Base-by-base conservation (phyloP, 2,329 filamentous ascomycete genomes). In the Ilyonectria robusta region DNA sequence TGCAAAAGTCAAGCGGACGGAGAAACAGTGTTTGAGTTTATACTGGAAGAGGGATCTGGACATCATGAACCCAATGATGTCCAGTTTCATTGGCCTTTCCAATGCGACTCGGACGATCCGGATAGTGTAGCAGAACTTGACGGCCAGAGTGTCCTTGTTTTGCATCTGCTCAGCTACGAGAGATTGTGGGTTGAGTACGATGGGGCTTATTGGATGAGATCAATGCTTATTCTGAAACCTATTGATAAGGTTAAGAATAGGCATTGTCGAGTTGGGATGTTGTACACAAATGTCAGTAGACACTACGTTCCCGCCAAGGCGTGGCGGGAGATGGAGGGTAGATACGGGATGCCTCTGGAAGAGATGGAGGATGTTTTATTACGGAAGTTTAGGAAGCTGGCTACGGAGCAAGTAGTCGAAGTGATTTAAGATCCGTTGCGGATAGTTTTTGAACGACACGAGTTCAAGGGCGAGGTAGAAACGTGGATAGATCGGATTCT, bases 141-240 rank as follows among this genome's bases (percentile, higher is more conserved):
- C 3, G 54, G 53, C 5, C 55, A 23, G 35, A 21, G 11, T 3
- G 21, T 40, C 21, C 5, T 59, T 1, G 31, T 63, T 7, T 1
- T 59, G n/a, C 60, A 63, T 9, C 9, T 63, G 0, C 60, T 63
- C 0, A 63, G 53, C 15, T 63, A 63, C 6, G 53, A 59, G 35
- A 58, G 46, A 31, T n/a, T 63, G 0, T 44, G 57, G 15, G 15
- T 26, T 1, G 44, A 33, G 8, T 63, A 63, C 48, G 60, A 63
- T 8, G 60, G 60, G 8, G 53, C 60, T n/a, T 46, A 48, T 2
- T 63, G 54, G 60, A 63, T 63, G 60, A 42, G 53, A 13, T 48
- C 60, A 6, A 58, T 29, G 23, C 13, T 63, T 10, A 33, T 63
- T 17, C 17, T 63, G 13, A 42, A 13, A 0, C 44, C 60, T 29